A percentile compares a stretch with the other conserved stretches of the same genome.
Conservation (phyloP, 768 basidiomycete genomes). For the Leccinum obscurum region DNA sequence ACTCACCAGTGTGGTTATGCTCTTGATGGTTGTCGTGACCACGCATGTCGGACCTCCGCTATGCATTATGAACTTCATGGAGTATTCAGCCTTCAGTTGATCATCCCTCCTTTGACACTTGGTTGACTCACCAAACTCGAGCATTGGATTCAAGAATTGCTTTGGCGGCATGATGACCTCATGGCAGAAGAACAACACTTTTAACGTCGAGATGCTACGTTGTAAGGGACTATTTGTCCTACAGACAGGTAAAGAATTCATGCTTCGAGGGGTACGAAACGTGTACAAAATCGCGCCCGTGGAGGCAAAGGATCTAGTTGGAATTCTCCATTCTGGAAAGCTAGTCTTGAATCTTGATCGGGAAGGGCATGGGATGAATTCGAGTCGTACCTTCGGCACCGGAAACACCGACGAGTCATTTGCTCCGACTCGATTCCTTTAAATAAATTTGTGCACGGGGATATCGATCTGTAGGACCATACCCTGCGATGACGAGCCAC, state of each 20-base stretch:
- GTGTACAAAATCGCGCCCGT: constrained; percentile 78
- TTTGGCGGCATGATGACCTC: constrained; percentile 75
- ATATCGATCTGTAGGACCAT: constrained; percentile 2
- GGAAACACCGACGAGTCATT: background rate
- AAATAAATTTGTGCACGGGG: background rate
- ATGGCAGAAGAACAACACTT: constrained; percentile 31
- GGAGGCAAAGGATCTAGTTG: constrained; percentile 38
- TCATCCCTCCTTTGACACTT: constrained; percentile 57
- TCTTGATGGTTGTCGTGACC: constrained; percentile 29
- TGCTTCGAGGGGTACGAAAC: constrained; percentile 89
- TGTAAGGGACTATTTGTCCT: constrained; percentile 82
- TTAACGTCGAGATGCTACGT: constrained; percentile 63
- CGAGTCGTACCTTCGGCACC: background rate
- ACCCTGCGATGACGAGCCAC: constrained; percentile 22
- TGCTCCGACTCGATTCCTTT: background rate
- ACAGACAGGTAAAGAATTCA: constrained; percentile 55
- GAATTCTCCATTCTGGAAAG: constrained; percentile 68
- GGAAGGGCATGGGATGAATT: constrained; percentile 64
- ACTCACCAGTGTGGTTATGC: constrained; percentile 36
- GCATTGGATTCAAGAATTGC: constrained; percentile 73
- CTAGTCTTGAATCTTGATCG: constrained; percentile 69
- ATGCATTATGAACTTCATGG: constrained; percentile 71
- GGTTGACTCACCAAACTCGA: constrained; percentile 58
- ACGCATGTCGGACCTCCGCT: constrained; percentile 36
- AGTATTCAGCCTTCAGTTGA: constrained; percentile 76